Conservation (phyloP, 1,139 yeast genomes). For the Scheffersomyces quercinus region DNA sequence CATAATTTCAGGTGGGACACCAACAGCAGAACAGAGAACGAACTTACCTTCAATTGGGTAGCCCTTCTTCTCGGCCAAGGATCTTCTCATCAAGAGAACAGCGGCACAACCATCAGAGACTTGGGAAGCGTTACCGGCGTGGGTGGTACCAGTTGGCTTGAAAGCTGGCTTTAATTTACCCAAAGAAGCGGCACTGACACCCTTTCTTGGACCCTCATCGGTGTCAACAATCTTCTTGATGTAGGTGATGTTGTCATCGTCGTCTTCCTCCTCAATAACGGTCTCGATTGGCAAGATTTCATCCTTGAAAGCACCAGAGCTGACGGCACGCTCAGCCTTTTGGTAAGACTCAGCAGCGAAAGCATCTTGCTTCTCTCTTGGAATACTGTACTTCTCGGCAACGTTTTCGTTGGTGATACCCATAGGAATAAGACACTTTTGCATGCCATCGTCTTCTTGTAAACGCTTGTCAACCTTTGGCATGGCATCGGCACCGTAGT, state of each 20-base stretch:
- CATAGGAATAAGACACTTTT: conserved; percentile 81
- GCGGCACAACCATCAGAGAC: conserved; percentile 96
- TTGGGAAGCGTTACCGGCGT: conserved; percentile 96
- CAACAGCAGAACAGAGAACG: conserved; percentile 73
- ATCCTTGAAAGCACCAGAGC: conserved; percentile 71
- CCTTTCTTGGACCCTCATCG: conserved; percentile 91
- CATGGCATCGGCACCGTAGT: conserved; percentile 74
- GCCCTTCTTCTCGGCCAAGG: conserved; percentile 76
- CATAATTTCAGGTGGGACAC: conserved; percentile 97
- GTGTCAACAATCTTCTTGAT: conserved; percentile 54
- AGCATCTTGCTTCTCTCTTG: conserved; percentile 77
- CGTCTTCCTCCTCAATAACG: conserved; percentile 50
- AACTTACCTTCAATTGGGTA: conserved; percentile 72
- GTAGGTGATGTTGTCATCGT: conserved; percentile 44
- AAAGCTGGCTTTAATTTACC: conserved; percentile 86
- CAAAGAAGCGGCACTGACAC: conserved; percentile 77
- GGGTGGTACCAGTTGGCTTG: conserved; percentile 76
- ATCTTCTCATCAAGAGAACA: conserved; percentile 80
- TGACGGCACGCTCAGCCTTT: conserved; percentile 77
- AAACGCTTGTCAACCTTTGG: conserved; percentile 59
- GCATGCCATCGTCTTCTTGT: conserved; percentile 47
- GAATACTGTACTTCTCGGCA: conserved; percentile 58
- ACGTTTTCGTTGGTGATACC: conserved; percentile 87
- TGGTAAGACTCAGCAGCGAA: conserved; percentile 85
- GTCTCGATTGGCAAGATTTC: conserved; percentile 82